A percentile compares a stretch with the other conserved stretches of the same genome.
Conservation (phyloP, 177 flowering plant species). For the Vitis hybrid region DNA sequence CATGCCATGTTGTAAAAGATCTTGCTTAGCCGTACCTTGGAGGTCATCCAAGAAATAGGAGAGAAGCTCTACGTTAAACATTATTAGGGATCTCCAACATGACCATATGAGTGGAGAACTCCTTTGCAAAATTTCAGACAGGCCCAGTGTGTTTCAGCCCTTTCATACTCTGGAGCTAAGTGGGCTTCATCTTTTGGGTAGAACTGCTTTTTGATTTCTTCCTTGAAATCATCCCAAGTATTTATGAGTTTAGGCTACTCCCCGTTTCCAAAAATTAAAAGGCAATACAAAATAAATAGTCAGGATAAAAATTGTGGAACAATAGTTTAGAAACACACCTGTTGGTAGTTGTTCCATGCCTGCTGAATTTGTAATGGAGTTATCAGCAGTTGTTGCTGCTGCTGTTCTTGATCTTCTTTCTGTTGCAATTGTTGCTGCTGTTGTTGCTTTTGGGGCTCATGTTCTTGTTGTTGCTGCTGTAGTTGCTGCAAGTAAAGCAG, state of each 20-base stretch:
- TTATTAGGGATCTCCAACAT: too few species aligned
- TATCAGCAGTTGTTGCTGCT: conserved; percentile 18
- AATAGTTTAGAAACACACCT: neutral
- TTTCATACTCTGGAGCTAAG: too few species aligned
- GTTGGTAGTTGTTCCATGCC: conserved; percentile 17
- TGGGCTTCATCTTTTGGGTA: too few species aligned
- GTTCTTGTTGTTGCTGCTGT: conserved; percentile 7
- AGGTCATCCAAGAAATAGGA: too few species aligned
- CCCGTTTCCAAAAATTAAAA: neutral
- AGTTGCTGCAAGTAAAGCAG: conserved; percentile 10
- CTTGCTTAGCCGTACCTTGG: too few species aligned
- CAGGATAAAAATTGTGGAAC: neutral
- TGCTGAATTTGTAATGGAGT: conserved; percentile 21
- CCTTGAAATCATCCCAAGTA: neutral
- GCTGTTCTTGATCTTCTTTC: conserved; percentile 17
- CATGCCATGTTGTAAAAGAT: too few species aligned
- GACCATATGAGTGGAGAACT: too few species aligned
- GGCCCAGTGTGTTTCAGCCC: too few species aligned
- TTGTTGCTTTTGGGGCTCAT: conserved; percentile 10
- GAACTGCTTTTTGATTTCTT: too few species aligned
- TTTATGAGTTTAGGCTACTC: neutral
- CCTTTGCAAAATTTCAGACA: too few species aligned
- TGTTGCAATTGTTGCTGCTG: conserved; percentile 5
- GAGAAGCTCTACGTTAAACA: too few species aligned
- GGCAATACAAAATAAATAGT: neutral